Conservation (phyloP, 2,329 filamentous ascomycete species). For the Trichoderma oligosporum region DNA sequence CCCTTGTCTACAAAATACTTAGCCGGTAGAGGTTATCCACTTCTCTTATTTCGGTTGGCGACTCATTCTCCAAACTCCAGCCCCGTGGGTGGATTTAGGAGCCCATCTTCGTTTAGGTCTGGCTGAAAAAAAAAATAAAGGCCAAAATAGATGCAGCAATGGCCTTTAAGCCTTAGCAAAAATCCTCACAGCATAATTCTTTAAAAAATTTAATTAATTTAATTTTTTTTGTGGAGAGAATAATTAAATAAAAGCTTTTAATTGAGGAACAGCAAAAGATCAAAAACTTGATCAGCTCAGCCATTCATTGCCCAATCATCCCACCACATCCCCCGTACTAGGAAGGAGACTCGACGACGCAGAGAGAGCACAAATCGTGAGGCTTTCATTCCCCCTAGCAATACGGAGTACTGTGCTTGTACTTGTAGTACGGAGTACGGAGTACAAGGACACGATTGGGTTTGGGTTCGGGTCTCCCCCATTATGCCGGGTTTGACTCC, state of each 20-base stretch:
- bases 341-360: background rate
- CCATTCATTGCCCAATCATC: constrained; percentile 1
- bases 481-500: background rate
- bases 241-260: no score
- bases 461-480: no score
- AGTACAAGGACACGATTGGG: no score
- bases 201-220: no score
- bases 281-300: background rate
- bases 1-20: no score
- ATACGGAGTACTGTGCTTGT: no score
- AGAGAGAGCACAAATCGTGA: background rate
- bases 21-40: constrained; percentile 6
- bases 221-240: no score
- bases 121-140: background rate
- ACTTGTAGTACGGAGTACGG: no score
- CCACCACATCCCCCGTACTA: background rate
- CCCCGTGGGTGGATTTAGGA: constrained; percentile 1
- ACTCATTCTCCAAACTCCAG: constrained; percentile 18
- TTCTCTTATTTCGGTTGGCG: no score
- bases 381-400: no score
- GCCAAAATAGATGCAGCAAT: constrained; percentile 1
- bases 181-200: no score
- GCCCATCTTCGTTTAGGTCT: constrained; percentile 3
- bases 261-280: no score
- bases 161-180: background rate